phyloP scores from a whole-genome alignment of 306 rosid species.

The Calophaca sinica region DNA sequence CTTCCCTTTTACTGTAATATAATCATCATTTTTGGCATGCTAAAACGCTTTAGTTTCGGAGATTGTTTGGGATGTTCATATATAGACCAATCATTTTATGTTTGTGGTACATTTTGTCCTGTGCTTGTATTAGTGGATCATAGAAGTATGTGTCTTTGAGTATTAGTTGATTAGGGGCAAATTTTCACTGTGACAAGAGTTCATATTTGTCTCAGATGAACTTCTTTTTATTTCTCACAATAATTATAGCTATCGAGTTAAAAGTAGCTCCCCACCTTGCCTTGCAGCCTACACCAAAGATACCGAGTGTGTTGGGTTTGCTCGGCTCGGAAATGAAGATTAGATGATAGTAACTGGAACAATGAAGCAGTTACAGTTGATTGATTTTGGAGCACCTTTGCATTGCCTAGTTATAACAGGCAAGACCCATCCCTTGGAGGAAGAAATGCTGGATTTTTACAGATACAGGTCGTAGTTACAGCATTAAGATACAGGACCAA shows the following conservation, averaged over 20 bases:
- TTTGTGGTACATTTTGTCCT: neutral
- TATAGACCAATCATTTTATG: constrained; percentile 1
- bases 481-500: no score
- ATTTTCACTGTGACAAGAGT: constrained; percentile 21
- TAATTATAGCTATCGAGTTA: no score
- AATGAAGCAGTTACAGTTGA: constrained; percentile 64
- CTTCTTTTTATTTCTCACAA: constrained; percentile 5
- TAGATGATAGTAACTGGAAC: constrained; percentile 76
- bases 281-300: constrained; percentile 70
- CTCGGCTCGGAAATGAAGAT: constrained; percentile 90
- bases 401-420: no score
- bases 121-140: neutral
- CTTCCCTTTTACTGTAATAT: neutral
- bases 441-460: constrained; percentile 87
- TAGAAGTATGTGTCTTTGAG: no score
- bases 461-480: neutral
- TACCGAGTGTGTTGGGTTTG: constrained; percentile 87
- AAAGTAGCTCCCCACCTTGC: neutral
- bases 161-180: neutral
- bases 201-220: neutral
- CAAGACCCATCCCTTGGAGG: constrained; percentile 47
- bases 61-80: constrained; percentile 1
- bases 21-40: constrained; percentile 3
- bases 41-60: constrained; percentile 13
- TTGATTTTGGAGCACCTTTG: no score